Evolutionary conservation across 495 filamentous ascomycete species (phyloP), one percentile per base, ranked within the genome.

Genomic region (Penicillium tannophilum): DNA sequence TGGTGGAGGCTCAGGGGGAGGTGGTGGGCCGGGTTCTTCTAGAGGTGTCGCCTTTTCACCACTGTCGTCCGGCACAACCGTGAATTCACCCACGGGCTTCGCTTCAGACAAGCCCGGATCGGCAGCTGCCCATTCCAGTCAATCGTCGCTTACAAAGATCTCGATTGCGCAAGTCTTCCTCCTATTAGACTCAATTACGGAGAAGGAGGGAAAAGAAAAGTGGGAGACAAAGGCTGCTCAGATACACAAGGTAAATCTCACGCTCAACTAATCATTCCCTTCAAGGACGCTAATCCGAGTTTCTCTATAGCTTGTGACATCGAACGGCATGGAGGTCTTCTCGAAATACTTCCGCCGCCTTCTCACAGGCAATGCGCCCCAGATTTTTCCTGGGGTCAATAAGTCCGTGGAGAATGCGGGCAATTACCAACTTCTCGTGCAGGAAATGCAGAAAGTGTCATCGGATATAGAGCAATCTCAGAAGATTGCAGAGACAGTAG

Each of bases 291-390:
- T 71, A 28, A 72, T 44, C 44, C 60, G 60, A 17, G 61, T 52
- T 51, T 23, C 8, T 48, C 57, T 39, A 26, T 63, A 96, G 92
- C 84, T 97, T 63, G 86, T 96, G 70, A 88, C 94, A 82, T 91
- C 92, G 60, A 86, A 94, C 93, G 91, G 91, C 69, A 97, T 97
- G 92, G 93, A 96, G 79, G 91, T 94, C 63, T 97, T 89, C 74
- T 83, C 88, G 36, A 95, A 89, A 78, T 97, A 93, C 74, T 95
- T 97, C 75, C 86, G 89, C 70, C 90, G 92, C 70, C 82, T 97
- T 66, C 82, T 97, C 54, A 87, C 84, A 71, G 84, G 84, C 67
- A 96, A 95, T 83, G 88, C 91, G 58, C 79, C 86, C 51, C 88
- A 91, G 62, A 92, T 97, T 53, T 97, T 96, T 68, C 86, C 90